Base-by-base conservation (phyloP, 2,329 filamentous ascomycete genomes). In the Fusarium cicatricum region DNA sequence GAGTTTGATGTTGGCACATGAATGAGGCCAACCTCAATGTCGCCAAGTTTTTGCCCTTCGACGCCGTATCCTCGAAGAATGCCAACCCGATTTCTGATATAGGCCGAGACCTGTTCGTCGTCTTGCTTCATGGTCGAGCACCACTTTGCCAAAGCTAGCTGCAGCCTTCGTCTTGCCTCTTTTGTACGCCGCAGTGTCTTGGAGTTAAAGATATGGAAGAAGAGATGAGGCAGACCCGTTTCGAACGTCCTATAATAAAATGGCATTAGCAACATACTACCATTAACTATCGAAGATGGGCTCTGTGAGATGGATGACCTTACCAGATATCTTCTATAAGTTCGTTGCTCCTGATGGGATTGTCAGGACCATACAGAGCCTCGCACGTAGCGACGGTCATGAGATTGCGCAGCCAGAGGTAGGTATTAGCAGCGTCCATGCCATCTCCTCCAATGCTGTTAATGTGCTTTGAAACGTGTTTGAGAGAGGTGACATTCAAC, bases 1-100 rank as follows among this genome's bases (percentile, higher is more conserved):
- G 38, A 54, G 38, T 51, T 58, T 4, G 58, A 51, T 3, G 39
- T 36, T 34, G 46, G 32, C 4, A 46, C 58, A 42, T 43, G 49
- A 11, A 45, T 23, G 3, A 60, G 16, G 0, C 42, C 34, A 17
- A 60, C 33, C 17, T 60, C 58, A 11, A 44, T 31, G 2, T 29
- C 16, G 14, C 33, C 39, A 14, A 59, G 17, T 2, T 49, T 44
- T 5, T 42, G 26, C 11, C 45, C 36, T 4, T 42, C 5, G 16
- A 52, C 17, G 5, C 48, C 52, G 15, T 42, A 16, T 29, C 14
- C 21, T 11, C 52, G 40, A 11, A 52, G 39, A 9, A 56, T 19
- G 1, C 17, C 32, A 15, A 40, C 21, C 26, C 53, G 52, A 1
- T 36, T 16, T 26, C 34, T 33, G 15, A 59, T 46, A 4, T 49